A percentile compares a stretch with the other conserved stretches of the same genome.
These are phyloP conservation scores for Suillus plorans DNA, from an alignment of 768 basidiomycete species.

Conservation along the genomic window DNA sequence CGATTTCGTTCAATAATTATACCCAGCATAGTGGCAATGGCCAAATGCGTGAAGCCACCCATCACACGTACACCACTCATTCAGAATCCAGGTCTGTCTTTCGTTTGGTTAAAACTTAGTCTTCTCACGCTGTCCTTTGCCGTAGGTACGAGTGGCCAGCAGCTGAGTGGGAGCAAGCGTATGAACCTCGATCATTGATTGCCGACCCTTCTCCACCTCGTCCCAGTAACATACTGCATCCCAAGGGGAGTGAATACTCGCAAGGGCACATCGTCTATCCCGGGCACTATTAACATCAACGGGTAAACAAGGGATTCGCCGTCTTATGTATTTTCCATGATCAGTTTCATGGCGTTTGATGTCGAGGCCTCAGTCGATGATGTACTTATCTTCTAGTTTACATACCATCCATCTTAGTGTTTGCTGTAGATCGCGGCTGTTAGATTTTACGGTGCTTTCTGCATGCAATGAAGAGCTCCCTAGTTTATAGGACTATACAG, in stretches of 20 bases:
- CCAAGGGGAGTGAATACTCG: conserved; percentile 4
- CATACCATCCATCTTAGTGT: conserved; percentile 12
- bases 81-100: conserved; percentile 16
- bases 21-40: not conserved
- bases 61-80: not conserved
- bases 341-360: conserved; percentile 1
- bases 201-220: conserved; percentile 2
- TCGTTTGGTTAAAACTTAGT: not conserved
- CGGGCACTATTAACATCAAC: conserved; percentile 13
- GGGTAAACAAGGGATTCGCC: conserved; percentile 5
- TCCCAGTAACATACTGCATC: conserved; percentile 8
- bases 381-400: conserved; percentile 18
- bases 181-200: conserved; percentile 6
- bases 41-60: not conserved
- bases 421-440: not conserved
- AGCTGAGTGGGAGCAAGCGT: conserved; percentile 21
- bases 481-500: not conserved
- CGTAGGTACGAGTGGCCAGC: conserved; percentile 11
- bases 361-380: conserved; percentile 6
- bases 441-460: not conserved
- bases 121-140: conserved; percentile 2
- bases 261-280: conserved; percentile 12
- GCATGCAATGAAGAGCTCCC: not conserved
- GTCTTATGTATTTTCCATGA: conserved; percentile 6
- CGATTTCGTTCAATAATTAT: not conserved